These are phyloP conservation scores for Ormosia emarginata DNA, from an alignment of 306 rosid species.

Conservation along the genomic window DNA sequence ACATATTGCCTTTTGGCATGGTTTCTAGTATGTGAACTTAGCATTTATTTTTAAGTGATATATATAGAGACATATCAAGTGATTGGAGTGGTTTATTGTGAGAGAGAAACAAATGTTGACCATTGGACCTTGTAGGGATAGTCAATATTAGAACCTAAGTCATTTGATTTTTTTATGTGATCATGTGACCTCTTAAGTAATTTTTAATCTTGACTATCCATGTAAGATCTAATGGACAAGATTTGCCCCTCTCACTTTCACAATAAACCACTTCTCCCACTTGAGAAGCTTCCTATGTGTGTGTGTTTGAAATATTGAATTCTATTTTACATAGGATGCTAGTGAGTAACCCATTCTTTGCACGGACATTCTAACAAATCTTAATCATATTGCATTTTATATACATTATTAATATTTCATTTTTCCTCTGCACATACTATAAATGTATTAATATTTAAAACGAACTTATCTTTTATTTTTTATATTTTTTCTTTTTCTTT, in stretches of 20 bases:
- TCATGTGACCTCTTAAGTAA: background rate
- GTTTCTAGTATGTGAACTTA: constrained; percentile 3
- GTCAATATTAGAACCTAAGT: background rate
- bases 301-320: background rate
- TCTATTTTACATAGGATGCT: background rate
- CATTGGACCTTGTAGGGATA: background rate
- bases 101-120: background rate
- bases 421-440: background rate
- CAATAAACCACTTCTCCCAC: background rate
- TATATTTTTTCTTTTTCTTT: background rate
- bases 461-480: no score
- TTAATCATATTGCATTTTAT: background rate
- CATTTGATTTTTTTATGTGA: background rate
- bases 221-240: background rate
- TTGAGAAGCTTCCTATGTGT: background rate
- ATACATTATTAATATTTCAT: background rate
- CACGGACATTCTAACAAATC: background rate
- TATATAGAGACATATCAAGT: background rate
- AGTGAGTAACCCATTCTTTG: background rate
- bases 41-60: background rate
- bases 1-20: background rate
- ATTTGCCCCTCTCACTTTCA: background rate
- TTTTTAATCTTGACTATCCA: background rate
- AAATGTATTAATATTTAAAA: no score
- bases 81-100: background rate